Evolutionary conservation across 2,329 filamentous ascomycete species (phyloP), one percentile per base, ranked within the genome.

Genomic region (Xylaria sp.): DNA sequence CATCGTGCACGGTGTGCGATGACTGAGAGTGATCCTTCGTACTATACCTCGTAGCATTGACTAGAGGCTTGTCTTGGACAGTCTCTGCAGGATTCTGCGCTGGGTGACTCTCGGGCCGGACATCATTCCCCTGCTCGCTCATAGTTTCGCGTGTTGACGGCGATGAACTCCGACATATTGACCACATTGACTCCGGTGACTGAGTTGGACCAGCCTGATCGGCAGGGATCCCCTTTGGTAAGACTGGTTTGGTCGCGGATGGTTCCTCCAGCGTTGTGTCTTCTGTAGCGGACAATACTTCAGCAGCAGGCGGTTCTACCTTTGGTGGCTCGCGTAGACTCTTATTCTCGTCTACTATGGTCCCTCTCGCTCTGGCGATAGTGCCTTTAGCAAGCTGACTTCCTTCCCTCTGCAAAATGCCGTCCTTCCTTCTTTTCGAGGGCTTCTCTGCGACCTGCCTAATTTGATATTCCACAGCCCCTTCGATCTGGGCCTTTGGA

Each of bases 371-470:
- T 73, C 85, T 84, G 12, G 82, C 82, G 73, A 90, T 81, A 10
- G 85, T 87, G 13, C 87, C 88, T 67, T 86, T 84, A 2, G 83
- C 77, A 9, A 85, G 77, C 69, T 86, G 82, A 2, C 82, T 82
- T 9, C 84, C 84, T 57, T 79, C 80, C 66, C 78, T 80, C n/a
- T 80, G 76, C 9, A 79, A 60, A 0, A 75, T 66, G 8, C 37
- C 37, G n/a, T 74, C 61, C 73, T 81, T 83, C 72, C 82, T 86
- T 68, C 81, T 84, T 70, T 78, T 85, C 4, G 73, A 57, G 44
- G 73, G 79, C 57, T 79, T 81, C 40, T 84, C 82, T 0, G 81
- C 76, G 18, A 79, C 78, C 63, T 84, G 79, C 27, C 79, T 75
- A 3, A 83, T 74, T 37, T 75, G 79, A 63, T 84, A 81, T 60